phyloP scores from a whole-genome alignment of 169 alveolate species.

The Babesia bovis region DNA sequence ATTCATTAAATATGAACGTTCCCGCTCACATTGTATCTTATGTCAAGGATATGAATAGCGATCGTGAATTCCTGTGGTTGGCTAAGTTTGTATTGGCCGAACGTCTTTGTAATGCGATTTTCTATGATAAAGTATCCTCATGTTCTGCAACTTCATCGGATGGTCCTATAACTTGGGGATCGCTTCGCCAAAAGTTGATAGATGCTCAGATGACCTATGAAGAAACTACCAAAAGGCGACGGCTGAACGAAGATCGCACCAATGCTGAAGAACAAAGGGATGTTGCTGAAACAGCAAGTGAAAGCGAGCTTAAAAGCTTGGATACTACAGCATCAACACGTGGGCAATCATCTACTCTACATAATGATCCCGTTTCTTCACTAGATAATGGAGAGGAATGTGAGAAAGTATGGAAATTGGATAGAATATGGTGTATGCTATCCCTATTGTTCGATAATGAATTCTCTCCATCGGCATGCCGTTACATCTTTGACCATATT shows the following conservation, averaged over 20 bases:
- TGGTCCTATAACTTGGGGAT: constrained; percentile 27
- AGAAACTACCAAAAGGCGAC: not conserved
- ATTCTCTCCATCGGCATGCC: constrained; percentile 34
- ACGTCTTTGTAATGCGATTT: constrained; percentile 17
- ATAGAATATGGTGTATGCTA: constrained; percentile 32
- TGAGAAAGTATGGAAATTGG: not conserved
- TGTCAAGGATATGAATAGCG: constrained; percentile 19
- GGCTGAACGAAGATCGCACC: not conserved
- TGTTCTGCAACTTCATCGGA: not conserved
- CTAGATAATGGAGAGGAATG: not conserved
- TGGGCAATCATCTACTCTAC: not conserved
- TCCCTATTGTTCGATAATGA: constrained; percentile 33
- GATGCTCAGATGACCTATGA: too few species aligned
- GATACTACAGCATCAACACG: not conserved
- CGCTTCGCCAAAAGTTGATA: constrained; percentile 9
- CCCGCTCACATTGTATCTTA: not conserved
- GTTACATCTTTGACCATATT: constrained; percentile 23
- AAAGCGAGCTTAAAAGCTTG: not conserved
- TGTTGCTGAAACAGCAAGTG: not conserved
- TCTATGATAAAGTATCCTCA: constrained; percentile 4
- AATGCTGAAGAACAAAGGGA: not conserved
- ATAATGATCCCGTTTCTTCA: not conserved
- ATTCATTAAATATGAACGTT: not conserved
- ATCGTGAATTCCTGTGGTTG: constrained; percentile 43
- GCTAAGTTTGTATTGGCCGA: constrained; percentile 53